Evolutionary conservation across 2,329 filamentous ascomycete genomes (phyloP).

Genomic region (Lomentospora prolificans): DNA sequence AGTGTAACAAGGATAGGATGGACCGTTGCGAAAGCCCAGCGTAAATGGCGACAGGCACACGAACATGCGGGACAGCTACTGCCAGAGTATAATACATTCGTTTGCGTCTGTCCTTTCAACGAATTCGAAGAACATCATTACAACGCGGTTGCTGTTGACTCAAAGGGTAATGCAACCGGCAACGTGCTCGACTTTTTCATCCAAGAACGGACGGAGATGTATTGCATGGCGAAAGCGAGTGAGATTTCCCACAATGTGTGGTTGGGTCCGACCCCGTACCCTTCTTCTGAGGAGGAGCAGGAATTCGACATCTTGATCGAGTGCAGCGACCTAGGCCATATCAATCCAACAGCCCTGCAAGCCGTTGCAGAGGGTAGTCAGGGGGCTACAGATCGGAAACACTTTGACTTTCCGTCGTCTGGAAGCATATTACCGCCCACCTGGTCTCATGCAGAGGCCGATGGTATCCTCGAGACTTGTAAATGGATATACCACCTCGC

Average conservation of each 20-base stretch:
- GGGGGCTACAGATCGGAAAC: conserved; percentile 21
- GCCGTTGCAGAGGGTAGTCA: conserved; percentile 48
- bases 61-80: conserved; percentile 42
- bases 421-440: conserved; percentile 83
- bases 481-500: conserved; percentile 83
- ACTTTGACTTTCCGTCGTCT: conserved; percentile 83
- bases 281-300: conserved; percentile 44
- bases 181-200: conserved; percentile 80
- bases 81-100: conserved; percentile 76
- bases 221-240: conserved; percentile 78
- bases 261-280: conserved; percentile 77
- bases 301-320: conserved; percentile 81
- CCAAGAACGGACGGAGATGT: conserved; percentile 88
- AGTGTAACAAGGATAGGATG: conserved; percentile 53
- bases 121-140: conserved; percentile 62
- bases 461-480: conserved; percentile 76
- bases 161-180: conserved; percentile 60
- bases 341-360: conserved; percentile 59
- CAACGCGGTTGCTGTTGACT: conserved; percentile 66
- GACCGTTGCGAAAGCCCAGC: conserved; percentile 67
- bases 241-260: conserved; percentile 87
- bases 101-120: conserved; percentile 53
- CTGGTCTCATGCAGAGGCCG: conserved; percentile 73
- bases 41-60: conserved; percentile 60
- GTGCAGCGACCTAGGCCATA: conserved; percentile 71